Conservation (phyloP, 1,139 yeast genomes). For the Magnusiomyces sp. region DNA sequence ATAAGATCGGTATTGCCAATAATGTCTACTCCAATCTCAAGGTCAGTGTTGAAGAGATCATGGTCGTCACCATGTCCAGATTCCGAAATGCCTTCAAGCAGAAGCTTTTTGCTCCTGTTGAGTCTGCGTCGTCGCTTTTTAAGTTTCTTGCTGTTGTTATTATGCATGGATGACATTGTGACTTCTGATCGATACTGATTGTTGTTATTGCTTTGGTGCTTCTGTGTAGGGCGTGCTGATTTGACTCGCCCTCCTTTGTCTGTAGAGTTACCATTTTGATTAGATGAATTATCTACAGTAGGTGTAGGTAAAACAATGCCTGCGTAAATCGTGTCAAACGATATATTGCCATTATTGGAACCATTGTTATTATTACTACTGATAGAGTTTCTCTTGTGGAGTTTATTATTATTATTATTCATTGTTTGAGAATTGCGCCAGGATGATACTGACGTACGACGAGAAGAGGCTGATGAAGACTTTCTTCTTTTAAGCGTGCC, state of each 20-base stretch:
- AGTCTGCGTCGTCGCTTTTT: background rate
- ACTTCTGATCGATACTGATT: background rate
- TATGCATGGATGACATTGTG: background rate
- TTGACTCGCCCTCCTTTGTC: background rate
- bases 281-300: too few relatives aligned
- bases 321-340: background rate
- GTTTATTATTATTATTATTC: too few relatives aligned
- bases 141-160: background rate
- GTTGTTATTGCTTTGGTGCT: background rate
- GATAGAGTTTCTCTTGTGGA: too few relatives aligned
- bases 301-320: background rate
- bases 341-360: too few relatives aligned
- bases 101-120: background rate
- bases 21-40: conserved; percentile 4
- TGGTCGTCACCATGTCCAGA: background rate
- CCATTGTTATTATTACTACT: too few relatives aligned
- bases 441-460: background rate
- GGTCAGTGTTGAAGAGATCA: background rate
- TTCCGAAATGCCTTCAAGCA: background rate
- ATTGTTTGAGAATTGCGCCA: background rate
- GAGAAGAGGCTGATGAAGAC: background rate
- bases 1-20: conserved; percentile 24
- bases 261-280: background rate
- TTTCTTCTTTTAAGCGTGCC: background rate
- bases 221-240: background rate